These are phyloP conservation scores for Stephanodiscus minutulus DNA, from an alignment of 108 stramenopile genomes.

Conservation along the genomic window DNA sequence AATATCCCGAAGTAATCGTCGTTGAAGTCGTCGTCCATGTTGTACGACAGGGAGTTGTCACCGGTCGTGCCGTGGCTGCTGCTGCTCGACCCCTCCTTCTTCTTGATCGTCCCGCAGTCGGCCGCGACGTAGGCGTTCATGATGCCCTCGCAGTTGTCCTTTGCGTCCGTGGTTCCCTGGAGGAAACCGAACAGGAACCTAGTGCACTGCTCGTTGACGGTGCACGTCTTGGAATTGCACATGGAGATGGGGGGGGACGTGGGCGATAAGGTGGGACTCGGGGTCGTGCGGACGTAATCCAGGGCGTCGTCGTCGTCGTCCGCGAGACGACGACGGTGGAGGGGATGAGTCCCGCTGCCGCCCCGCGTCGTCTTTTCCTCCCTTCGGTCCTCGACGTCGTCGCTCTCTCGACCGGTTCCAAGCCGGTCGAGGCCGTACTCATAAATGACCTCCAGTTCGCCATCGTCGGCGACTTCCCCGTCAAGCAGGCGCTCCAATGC, in stretches of 20 bases:
- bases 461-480: constrained; percentile 11
- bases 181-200: constrained; percentile 75
- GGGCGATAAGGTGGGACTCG: neutral
- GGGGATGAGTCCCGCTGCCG: neutral
- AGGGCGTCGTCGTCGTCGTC: constrained; percentile 8
- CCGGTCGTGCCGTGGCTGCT: neutral
- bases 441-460: neutral
- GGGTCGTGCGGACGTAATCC: constrained; percentile 8
- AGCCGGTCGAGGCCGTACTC: neutral
- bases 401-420: no score
- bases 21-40: constrained; percentile 54
- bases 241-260: constrained; percentile 7
- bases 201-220: constrained; percentile 59
- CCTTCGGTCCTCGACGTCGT: no score
- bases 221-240: constrained; percentile 44
- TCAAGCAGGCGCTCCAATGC: constrained; percentile 26
- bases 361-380: no score
- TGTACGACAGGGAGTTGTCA: constrained; percentile 16
- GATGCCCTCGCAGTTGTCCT: constrained; percentile 80
- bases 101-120: constrained; percentile 59
- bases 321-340: constrained; percentile 8
- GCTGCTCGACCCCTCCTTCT: constrained; percentile 20
- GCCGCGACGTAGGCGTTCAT: constrained; percentile 76
- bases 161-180: constrained; percentile 83
- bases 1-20: constrained; percentile 68